These are phyloP conservation scores for Aphanomyces astaci DNA, from an alignment of 352 stramenopile species.

Conservation along the genomic window DNA sequence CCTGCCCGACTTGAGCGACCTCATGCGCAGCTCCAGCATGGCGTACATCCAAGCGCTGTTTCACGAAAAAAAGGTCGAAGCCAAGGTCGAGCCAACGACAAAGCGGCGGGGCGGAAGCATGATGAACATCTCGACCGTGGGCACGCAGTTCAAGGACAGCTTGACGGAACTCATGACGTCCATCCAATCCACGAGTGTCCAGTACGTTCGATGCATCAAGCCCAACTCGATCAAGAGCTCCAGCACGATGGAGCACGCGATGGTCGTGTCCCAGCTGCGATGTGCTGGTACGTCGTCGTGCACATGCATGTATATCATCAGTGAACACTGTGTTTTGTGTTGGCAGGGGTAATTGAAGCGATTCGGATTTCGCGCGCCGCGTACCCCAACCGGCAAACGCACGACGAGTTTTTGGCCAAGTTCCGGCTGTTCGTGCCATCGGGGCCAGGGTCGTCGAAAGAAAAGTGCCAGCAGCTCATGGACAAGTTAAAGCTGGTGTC, in stretches of 20 bases:
- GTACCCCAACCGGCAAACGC: slow-evolving; percentile 96
- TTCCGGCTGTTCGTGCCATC: slow-evolving; percentile 76
- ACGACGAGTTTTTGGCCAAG: slow-evolving; percentile 78
- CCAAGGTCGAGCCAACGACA: slow-evolving; percentile 33
- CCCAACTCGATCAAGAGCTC: slow-evolving; percentile 95
- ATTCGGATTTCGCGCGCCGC: slow-evolving; percentile 96
- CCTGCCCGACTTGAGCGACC: slow-evolving; percentile 88
- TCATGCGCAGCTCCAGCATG: slow-evolving; percentile 72
- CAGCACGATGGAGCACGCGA: slow-evolving; percentile 81
- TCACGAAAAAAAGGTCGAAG: slow-evolving; percentile 48
- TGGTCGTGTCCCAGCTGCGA: slow-evolving; percentile 93
- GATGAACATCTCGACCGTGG: slow-evolving; percentile 62
- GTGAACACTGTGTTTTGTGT: not conserved
- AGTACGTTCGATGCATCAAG: slow-evolving; percentile 99
- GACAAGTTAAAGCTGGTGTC: slow-evolving; percentile 65
- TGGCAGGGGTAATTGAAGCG: slow-evolving; percentile 91
- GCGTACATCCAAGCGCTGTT: slow-evolving; percentile 68
- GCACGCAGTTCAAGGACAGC: slow-evolving; percentile 92
- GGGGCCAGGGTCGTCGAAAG: slow-evolving; percentile 39
- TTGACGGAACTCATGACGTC: slow-evolving; percentile 91
- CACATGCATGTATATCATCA: not conserved
- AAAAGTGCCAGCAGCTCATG: slow-evolving; percentile 74
- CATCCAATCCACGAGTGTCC: slow-evolving; percentile 92
- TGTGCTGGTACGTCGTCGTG: slow-evolving; percentile 80
- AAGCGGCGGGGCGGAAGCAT: slow-evolving; percentile 47